Percentiles rank a stretch among this genome's conserved stretches.
phyloP scores from a whole-genome alignment of 805 yeast genomes.

The Spathaspora passalidarum region DNA sequence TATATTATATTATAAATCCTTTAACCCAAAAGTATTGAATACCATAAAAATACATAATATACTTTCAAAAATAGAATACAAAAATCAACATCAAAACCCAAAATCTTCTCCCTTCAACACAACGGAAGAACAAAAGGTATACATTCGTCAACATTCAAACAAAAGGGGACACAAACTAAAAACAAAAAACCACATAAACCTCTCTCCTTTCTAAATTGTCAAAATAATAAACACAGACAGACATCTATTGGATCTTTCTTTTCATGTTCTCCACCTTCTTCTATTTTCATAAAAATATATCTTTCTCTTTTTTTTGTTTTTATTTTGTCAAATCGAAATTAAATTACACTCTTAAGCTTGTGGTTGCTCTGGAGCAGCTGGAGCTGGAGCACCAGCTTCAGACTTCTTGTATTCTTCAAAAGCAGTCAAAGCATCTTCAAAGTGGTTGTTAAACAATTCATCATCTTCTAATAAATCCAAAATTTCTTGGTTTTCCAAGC shows the following conservation, averaged over 20 bases:
- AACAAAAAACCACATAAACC: background rate
- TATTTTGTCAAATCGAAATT: slow-evolving; percentile 2
- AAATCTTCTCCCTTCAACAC: background rate
- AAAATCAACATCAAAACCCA: background rate
- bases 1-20: slow-evolving; percentile 19
- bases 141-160: slow-evolving; percentile 1
- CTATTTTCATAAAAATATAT: slow-evolving; percentile 2
- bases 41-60: slow-evolving; percentile 16
- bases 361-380: slow-evolving; percentile 16
- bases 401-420: slow-evolving; percentile 84
- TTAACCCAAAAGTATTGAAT: slow-evolving; percentile 15
- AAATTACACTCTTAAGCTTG: slow-evolving; percentile 13
- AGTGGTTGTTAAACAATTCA: slow-evolving; percentile 82
- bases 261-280: background rate
- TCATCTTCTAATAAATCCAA: slow-evolving; percentile 87
- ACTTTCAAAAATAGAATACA: slow-evolving; percentile 9
- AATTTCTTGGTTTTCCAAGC: slow-evolving; percentile 89
- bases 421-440: slow-evolving; percentile 92
- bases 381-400: slow-evolving; percentile 24
- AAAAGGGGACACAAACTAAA: background rate
- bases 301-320: slow-evolving; percentile 1
- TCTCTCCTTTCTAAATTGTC: background rate
- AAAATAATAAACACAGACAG: background rate
- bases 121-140: slow-evolving; percentile 1
- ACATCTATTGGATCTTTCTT: background rate